phyloP scores from a whole-genome alignment of 305 asterid species.

The Euphrasia arctica region DNA sequence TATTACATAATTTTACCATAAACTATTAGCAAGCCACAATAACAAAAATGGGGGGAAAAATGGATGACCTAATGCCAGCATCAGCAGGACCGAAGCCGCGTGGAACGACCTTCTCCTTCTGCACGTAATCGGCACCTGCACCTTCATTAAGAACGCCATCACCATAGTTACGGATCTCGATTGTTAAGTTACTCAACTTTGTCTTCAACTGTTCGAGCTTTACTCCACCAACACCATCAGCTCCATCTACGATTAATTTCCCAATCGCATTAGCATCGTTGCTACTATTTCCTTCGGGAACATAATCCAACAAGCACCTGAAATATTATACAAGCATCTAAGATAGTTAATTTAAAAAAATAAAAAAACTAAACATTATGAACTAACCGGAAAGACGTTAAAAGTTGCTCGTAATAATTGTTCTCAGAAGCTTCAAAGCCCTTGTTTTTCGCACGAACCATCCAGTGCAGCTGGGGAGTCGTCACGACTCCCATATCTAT shows the following conservation, averaged over 20 bases:
- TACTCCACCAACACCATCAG: slow-evolving; percentile 95
- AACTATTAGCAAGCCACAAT: no score
- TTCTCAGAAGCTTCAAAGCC: slow-evolving; percentile 67
- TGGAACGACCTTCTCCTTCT: slow-evolving; percentile 86
- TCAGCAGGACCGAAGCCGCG: slow-evolving; percentile 68
- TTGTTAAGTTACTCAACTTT: slow-evolving; percentile 40
- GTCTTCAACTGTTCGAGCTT: slow-evolving; percentile 60
- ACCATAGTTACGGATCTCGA: slow-evolving; percentile 79
- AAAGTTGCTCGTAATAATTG: slow-evolving; percentile 59
- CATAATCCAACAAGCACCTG: slow-evolving; percentile 72
- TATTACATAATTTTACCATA: neutral
- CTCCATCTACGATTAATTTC: slow-evolving; percentile 76
- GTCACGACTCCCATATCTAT: slow-evolving; percentile 71
- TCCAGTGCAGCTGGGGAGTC: slow-evolving; percentile 96
- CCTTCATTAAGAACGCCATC: slow-evolving; percentile 84
- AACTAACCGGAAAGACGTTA: slow-evolving; percentile 69
- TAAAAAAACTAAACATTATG: neutral
- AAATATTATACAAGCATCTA: slow-evolving; percentile 8
- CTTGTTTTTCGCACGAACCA: slow-evolving; percentile 77
- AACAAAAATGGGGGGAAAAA: neutral
- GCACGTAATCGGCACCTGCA: slow-evolving; percentile 96
- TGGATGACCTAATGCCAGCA: slow-evolving; percentile 60
- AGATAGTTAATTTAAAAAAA: no score
- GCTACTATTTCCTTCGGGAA: slow-evolving; percentile 42
- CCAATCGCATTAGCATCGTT: slow-evolving; percentile 28